Evolutionary conservation across 164 flowering plant species (phyloP).

Genomic region (Sextonia rubra): DNA sequence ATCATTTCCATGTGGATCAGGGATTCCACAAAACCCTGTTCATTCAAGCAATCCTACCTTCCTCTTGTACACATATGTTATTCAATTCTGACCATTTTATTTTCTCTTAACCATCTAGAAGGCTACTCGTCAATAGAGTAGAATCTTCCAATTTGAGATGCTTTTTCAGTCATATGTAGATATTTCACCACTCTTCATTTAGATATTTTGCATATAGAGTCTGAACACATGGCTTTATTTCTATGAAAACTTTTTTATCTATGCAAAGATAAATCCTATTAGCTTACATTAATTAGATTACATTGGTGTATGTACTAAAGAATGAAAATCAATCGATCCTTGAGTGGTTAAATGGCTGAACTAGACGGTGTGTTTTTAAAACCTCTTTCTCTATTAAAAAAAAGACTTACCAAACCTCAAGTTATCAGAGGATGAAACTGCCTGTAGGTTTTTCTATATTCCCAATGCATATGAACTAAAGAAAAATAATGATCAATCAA

Average conservation of each 20-base stretch:
- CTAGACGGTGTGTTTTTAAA: no score
- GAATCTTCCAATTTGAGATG: background rate
- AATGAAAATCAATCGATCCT: no score
- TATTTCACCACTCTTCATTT: no score
- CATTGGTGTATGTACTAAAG: background rate
- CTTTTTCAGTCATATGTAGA: background rate
- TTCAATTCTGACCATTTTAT: background rate
- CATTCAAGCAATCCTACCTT: background rate
- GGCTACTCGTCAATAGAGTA: background rate
- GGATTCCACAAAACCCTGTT: background rate
- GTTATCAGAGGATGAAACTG: no score
- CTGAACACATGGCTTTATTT: background rate
- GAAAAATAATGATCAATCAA: no score
- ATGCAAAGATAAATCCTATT: background rate
- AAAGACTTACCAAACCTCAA: no score
- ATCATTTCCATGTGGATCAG: background rate
- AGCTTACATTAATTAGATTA: background rate
- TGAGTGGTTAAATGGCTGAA: no score
- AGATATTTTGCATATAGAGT: background rate
- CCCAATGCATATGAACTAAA: no score
- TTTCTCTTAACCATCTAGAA: background rate
- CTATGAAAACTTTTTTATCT: background rate
- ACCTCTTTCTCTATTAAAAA: no score
- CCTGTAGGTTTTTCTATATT: no score
- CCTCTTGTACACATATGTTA: background rate